Evolutionary conservation across 805 yeast species (phyloP).

Genomic region (Hanseniaspora lindneri): DNA sequence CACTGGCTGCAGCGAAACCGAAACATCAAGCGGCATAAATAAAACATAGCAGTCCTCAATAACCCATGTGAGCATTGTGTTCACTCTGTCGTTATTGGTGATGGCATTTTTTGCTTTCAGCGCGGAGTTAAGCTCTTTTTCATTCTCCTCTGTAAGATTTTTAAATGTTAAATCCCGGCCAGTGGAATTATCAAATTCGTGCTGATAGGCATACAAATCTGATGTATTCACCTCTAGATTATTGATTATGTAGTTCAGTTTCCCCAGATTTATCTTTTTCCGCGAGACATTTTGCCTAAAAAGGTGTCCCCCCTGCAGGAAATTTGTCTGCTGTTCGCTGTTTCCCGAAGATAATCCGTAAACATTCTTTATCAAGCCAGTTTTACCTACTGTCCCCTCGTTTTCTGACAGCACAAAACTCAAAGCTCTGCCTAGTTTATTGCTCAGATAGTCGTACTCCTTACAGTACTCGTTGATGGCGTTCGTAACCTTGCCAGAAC

Average conservation of each 20-base stretch:
- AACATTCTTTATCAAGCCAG: background rate
- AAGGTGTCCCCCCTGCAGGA: too few species aligned
- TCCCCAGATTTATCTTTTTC: background rate
- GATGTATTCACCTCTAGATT: conserved; percentile 2
- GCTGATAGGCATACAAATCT: conserved; percentile 3
- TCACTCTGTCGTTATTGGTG: background rate
- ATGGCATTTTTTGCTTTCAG: background rate
- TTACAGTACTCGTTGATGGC: conserved; percentile 6
- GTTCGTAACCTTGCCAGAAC: background rate
- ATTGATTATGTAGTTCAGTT: conserved; percentile 2
- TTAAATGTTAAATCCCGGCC: conserved; percentile 3
- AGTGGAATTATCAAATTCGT: background rate
- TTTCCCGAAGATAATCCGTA: background rate
- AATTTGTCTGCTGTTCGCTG: too few species aligned
- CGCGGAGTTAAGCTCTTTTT: background rate
- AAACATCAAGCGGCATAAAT: background rate
- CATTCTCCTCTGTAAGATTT: background rate
- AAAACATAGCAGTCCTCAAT: conserved; percentile 8
- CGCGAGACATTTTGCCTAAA: too few species aligned
- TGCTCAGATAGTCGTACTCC: conserved; percentile 6
- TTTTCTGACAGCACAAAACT: background rate
- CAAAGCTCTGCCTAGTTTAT: conserved; percentile 3
- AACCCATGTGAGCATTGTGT: conserved; percentile 4
- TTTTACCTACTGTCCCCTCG: background rate
- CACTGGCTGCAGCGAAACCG: too few species aligned